phyloP scores from a whole-genome alignment of 192 early-diverging fungal species.

The Helicostylum pulchrum region DNA sequence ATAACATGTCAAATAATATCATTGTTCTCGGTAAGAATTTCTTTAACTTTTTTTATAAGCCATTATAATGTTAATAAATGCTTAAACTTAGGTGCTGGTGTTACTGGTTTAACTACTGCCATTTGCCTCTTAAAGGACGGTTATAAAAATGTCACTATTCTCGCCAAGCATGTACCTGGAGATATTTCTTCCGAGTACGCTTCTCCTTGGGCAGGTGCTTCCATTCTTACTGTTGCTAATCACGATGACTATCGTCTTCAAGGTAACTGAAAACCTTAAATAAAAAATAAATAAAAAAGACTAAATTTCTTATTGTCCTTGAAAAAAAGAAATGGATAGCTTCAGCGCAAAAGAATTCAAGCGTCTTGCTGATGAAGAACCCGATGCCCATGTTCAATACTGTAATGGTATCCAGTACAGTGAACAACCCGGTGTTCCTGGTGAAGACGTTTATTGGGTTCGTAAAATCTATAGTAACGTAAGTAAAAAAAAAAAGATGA shows the following conservation, averaged over 20 bases:
- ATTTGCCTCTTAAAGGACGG: conserved; percentile 56
- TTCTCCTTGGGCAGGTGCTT: conserved; percentile 55
- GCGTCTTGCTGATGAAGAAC: conserved; percentile 21
- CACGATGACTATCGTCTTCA: conserved; percentile 36
- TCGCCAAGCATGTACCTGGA: conserved; percentile 56
- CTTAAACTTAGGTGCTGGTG: conserved; percentile 61
- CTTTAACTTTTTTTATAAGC: background rate
- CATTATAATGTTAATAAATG: background rate
- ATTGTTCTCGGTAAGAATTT: conserved; percentile 12
- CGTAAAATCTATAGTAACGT: conserved; percentile 44
- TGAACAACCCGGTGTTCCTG: conserved; percentile 20
- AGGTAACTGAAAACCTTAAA: conserved; percentile 25
- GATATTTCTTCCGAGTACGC: conserved; percentile 50
- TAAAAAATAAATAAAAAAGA: too few relatives aligned
- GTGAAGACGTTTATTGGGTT: conserved; percentile 38
- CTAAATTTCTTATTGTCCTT: background rate
- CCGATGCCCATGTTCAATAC: conserved; percentile 38
- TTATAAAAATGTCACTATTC: conserved; percentile 55
- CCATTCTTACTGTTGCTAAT: conserved; percentile 21
- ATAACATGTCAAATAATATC: conserved; percentile 2
- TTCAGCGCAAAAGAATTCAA: conserved; percentile 35
- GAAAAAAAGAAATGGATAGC: conserved; percentile 27
- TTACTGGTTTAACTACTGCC: conserved; percentile 72
- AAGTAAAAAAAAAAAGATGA: background rate
- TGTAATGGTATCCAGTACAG: conserved; percentile 38